Base-by-base conservation (phyloP, 164 flowering plant genomes). In the Platanus orientalis region DNA sequence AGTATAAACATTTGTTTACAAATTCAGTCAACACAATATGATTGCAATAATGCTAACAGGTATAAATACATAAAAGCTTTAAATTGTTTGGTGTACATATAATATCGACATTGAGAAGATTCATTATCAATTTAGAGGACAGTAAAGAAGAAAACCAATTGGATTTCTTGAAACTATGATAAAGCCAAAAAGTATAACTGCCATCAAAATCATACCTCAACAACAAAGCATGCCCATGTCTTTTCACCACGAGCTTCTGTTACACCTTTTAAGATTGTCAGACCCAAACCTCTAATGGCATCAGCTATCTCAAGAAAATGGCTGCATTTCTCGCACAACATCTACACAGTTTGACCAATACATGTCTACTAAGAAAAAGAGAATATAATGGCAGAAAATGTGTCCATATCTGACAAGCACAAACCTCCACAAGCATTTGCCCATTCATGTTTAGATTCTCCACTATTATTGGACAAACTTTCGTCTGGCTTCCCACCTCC, bases 391-490 rank as follows among this genome's bases (percentile, higher is more conserved):
- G 1, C 1, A 12, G 6, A 0, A 27, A 40, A 39, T 57, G 25
- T 25, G 7, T 11, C 7, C 17, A 21, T 51, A 13, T 20, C 57
- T 23, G 26, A 36, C 17, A 39, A 26, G 45, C n/a, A 57, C 66
- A 57, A 63, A 90, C 97, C 95, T 88, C 89, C 17, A 88, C 76
- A 67, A 84, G 81, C 83, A 90, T 80, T 77, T 84, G 86, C n/a
- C 95, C 85, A 50, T 77, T 79, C 75, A 77, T 72, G 72, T 76
- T 81, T 52, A 88, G 73, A 70, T 86, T 86, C 73, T 90, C 83
- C 42, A 88, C 90, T 21, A 84, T 57, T 61, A 88, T 84, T 49
- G 92, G 87, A 70, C 84, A 83, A 58, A 79, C 83, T 72, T 84
- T 79, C 30, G 76, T 65, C 66, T 78, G 80, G 61, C 79, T 81